These are phyloP conservation scores for Emergomyces orientalis DNA, from an alignment of 2,329 filamentous ascomycete genomes.

Conservation along the genomic window DNA sequence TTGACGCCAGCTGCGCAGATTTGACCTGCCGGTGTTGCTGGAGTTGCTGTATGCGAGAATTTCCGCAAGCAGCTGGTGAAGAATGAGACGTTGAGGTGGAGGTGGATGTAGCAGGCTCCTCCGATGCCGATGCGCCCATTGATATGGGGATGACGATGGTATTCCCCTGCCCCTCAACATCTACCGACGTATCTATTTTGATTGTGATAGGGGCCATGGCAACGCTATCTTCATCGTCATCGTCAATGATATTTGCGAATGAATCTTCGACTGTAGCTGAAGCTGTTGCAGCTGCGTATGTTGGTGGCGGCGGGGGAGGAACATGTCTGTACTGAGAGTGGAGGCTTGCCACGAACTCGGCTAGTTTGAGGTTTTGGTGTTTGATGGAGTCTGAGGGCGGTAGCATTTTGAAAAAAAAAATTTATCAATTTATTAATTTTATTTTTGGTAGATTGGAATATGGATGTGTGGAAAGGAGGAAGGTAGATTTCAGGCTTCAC, in stretches of 20 bases:
- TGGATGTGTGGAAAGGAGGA: not conserved
- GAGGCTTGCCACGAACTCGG: slow-evolving; percentile 18
- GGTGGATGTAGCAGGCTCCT: slow-evolving; percentile 1
- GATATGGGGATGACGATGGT: slow-evolving; percentile 21
- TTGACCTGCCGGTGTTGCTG: slow-evolving; percentile 20
- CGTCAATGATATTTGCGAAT: slow-evolving; percentile 7
- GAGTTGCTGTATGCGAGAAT: slow-evolving; percentile 10
- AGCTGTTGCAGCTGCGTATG: slow-evolving; percentile 16
- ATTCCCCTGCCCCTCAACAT: slow-evolving; percentile 28
- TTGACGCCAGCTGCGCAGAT: slow-evolving; percentile 21
- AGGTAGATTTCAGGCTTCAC: not conserved
- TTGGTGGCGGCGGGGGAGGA: slow-evolving; percentile 17
- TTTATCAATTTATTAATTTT: not conserved
- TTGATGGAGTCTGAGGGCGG: slow-evolving; percentile 24
- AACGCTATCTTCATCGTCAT: slow-evolving; percentile 16
- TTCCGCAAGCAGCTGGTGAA: not conserved
- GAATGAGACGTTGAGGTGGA: slow-evolving; percentile 7
- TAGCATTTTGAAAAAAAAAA: slow-evolving; percentile 16
- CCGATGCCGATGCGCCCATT: not conserved
- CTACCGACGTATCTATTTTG: slow-evolving; percentile 30
- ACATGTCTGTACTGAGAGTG: slow-evolving; percentile 10
- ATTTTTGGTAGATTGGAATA: not conserved
- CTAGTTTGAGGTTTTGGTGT: slow-evolving; percentile 24
- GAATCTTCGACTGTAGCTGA: not conserved
- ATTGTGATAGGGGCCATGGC: slow-evolving; percentile 22